phyloP scores from a whole-genome alignment of 306 rosid genomes.

The Aeschynomene evenia region DNA sequence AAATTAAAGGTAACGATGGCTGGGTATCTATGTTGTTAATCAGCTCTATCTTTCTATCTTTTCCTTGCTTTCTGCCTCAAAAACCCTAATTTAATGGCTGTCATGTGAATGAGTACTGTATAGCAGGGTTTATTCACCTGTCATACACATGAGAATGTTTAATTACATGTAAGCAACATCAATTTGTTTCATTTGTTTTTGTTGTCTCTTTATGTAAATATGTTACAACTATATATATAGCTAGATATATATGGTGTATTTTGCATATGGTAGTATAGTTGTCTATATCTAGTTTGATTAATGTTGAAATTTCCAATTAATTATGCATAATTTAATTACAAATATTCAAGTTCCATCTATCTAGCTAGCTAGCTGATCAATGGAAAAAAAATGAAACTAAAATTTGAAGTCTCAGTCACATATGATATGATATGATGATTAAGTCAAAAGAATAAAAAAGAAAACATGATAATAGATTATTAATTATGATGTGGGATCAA shows the following conservation, averaged over 20 bases:
- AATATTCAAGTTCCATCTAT: too few species aligned
- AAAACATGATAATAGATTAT: too few species aligned
- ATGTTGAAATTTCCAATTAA: too few species aligned
- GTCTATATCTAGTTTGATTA: too few species aligned
- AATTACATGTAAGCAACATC: neutral
- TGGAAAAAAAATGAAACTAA: too few species aligned
- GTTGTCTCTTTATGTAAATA: neutral
- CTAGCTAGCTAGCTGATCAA: too few species aligned
- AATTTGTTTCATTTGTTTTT: neutral
- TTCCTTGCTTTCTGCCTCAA: neutral
- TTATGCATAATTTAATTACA: too few species aligned
- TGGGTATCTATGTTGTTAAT: neutral
- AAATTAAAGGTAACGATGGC: conserved; percentile 11
- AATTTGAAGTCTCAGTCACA: too few species aligned
- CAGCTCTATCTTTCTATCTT: neutral
- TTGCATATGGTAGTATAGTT: neutral
- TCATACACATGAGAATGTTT: neutral
- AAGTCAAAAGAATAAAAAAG: too few species aligned
- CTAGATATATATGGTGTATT: neutral
- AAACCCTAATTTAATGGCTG: neutral
- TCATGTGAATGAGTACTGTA: neutral
- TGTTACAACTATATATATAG: neutral
- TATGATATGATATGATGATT: too few species aligned
- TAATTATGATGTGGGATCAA: too few species aligned
- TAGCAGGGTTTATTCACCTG: neutral